Evolutionary conservation across 768 basidiomycete genomes (phyloP), one percentile per base, ranked within the genome.

Genomic region (Krasilnikovozyma curviuscula): DNA sequence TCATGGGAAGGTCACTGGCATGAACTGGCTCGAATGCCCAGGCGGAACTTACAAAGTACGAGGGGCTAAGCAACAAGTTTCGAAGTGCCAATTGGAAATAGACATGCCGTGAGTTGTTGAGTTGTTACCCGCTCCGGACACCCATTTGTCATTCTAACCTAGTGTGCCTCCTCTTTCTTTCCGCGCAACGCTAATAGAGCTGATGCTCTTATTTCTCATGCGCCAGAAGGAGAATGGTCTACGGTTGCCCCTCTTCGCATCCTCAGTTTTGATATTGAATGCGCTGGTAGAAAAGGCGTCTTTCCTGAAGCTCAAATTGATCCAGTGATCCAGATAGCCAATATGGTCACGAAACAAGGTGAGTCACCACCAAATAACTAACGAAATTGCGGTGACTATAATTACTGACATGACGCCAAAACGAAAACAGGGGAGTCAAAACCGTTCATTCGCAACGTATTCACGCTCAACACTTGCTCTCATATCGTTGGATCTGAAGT

Each of bases 301-400:
- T 98, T 98, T 60, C 93, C 93, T 0, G 93, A 97, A 59, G 72
- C 93, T 7, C 69, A 77, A 9, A 62, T 72, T 27, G 93, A 98
- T 64, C 91, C 91, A 8, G 85, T 98, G 47, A 97, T 97, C 57
- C 93, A 97, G 60, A 97, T 97, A 51, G 93, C 91, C 1, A 93
- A 85, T 63, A 97, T 97, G 93, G 91, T 97, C 10, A 95, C 89
- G 30, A 73, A 82, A 5, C 93, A 98, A 74, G 89, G 89, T 85
- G 46, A n/a, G 67, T 55, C 14, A 10, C 4, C 23, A 0, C 16
- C 29, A 27, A 19, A 5, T 14, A n/a, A 8, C 25, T 44, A n/a
- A 30, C 29, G 10, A 18, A 3, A 5, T n/a, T 31, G 4, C 2
- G 16, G 4, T 7, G 13, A 27, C 31, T 23, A 30, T 21, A 21